Evolutionary conservation across 345 rosid species (phyloP).

Genomic region (Camelina sativa): DNA sequence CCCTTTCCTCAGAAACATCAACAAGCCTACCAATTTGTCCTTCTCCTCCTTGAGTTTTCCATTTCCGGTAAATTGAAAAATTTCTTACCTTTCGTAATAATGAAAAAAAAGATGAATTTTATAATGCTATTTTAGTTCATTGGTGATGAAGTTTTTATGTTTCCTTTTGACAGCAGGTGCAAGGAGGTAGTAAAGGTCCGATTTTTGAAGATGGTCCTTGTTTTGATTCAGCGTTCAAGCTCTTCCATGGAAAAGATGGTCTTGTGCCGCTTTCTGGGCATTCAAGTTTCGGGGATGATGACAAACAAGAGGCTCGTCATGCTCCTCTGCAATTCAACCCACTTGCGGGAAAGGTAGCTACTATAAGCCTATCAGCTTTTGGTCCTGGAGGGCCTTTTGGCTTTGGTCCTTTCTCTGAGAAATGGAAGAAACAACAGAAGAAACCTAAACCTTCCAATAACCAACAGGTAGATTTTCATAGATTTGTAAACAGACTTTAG

Average conservation of each 20-base stretch:
- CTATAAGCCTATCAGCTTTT: conserved; percentile 82
- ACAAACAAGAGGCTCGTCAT: conserved; percentile 40
- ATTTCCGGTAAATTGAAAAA: conserved; percentile 44
- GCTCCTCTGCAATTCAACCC: conserved; percentile 71
- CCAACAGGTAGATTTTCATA: conserved; percentile 56
- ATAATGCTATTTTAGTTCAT: neutral
- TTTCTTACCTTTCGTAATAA: neutral
- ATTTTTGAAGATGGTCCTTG: conserved; percentile 90
- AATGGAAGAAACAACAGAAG: conserved; percentile 67
- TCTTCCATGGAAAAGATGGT: conserved; percentile 90
- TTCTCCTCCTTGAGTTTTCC: conserved; percentile 58
- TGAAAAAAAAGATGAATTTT: neutral
- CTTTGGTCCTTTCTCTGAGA: conserved; percentile 69
- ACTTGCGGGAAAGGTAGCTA: conserved; percentile 67
- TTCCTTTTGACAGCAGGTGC: conserved; percentile 43
- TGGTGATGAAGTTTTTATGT: conserved; percentile 9
- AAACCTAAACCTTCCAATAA: conserved; percentile 59
- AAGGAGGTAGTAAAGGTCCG: conserved; percentile 76
- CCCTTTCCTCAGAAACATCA: conserved; percentile 82
- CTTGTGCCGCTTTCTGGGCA: conserved; percentile 68
- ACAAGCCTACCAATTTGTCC: conserved; percentile 73
- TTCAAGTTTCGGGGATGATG: conserved; percentile 40
- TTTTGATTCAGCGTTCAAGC: conserved; percentile 70
- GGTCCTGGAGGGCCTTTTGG: conserved; percentile 79
- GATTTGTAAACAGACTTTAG: neutral